Base-by-base conservation (phyloP, 169 alveolate genomes). In the Plasmodium adleri region DNA sequence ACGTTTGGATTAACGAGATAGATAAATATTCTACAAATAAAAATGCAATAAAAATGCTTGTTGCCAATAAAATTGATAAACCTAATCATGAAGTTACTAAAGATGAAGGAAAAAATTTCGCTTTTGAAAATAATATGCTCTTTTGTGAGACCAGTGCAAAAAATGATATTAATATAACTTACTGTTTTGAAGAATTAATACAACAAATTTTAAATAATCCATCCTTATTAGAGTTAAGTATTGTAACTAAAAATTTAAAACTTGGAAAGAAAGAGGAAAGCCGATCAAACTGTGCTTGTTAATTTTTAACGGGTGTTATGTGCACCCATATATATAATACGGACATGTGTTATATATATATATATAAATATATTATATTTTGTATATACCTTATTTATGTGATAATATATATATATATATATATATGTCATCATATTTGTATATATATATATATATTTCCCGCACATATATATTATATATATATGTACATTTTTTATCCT, bases 1-100 rank as follows among this genome's bases (percentile, higher is more conserved):
- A 90, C 68, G 85, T 83, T 12, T 90, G 94, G 94, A 80, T 90
- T 52, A 90, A 90, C 20, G 94, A 90, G 59, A 86, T 90, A 1
- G 88, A 78, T 32, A 87, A 86, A 17, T 90, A 90, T 58, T 66
- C 92, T 8, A 90, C 94, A n/a, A 90, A 83, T 52, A 63, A 59
- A 12, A 86, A 83, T 17, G 91, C 94, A 2, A 76, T 90, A 24
- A 58, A 80, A 49, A 90, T 90, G 94, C 73, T 90, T 13, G 94
- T 90, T 15, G 92, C 94, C 10, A 90, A 90, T 63, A 90, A 90
- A 66, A 67, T 90, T 15, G 94, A 90, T 52, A 86, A 90, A 17
- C 74, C 90, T 0, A 45, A 87, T 58, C 88, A 85, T 12, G 87
- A 73, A 26, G 78, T 88, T 8, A 88, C 88, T 8, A 72, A 72